Conservation (phyloP, 2,329 filamentous ascomycete species). For the Cladophialophora psammophila region DNA sequence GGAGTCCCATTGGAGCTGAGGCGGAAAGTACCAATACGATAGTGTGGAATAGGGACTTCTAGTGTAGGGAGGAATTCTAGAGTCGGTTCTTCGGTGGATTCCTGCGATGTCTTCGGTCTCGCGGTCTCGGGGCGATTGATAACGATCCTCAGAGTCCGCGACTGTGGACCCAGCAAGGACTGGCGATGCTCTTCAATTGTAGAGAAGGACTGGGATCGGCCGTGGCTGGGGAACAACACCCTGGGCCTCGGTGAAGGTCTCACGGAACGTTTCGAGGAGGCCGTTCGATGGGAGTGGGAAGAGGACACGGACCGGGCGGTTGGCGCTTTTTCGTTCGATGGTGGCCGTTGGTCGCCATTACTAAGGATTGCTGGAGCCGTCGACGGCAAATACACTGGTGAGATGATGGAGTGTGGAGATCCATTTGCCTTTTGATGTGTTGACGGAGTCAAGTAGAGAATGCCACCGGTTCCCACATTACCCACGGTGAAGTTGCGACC, state of each 20-base stretch:
- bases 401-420: slow-evolving; percentile 45
- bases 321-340: background rate
- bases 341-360: slow-evolving; percentile 37
- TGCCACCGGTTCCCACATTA: slow-evolving; percentile 82
- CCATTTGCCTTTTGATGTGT: slow-evolving; percentile 49
- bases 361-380: slow-evolving; percentile 48
- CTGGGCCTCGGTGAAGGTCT: slow-evolving; percentile 8
- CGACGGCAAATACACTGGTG: slow-evolving; percentile 62
- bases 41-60: slow-evolving; percentile 81
- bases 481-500: slow-evolving; percentile 79
- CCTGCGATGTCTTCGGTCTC: slow-evolving; percentile 70
- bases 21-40: slow-evolving; percentile 79
- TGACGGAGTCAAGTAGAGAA: slow-evolving; percentile 76
- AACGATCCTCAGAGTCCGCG: slow-evolving; percentile 77
- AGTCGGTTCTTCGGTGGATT: slow-evolving; percentile 43
- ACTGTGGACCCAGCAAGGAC: slow-evolving; percentile 51
- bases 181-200: slow-evolving; percentile 71
- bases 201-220: slow-evolving; percentile 70
- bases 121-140: slow-evolving; percentile 75
- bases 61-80: slow-evolving; percentile 62
- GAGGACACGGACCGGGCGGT: slow-evolving; percentile 23
- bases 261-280: slow-evolving; percentile 19
- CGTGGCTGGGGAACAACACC: slow-evolving; percentile 36
- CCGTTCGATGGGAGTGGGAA: slow-evolving; percentile 22
- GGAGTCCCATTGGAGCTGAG: slow-evolving; percentile 80